A percentile compares a stretch with the other conserved stretches of the same genome.
Evolutionary conservation across 176 grass and related monocot species (phyloP).

Genomic region (Elymus sibiricus): DNA sequence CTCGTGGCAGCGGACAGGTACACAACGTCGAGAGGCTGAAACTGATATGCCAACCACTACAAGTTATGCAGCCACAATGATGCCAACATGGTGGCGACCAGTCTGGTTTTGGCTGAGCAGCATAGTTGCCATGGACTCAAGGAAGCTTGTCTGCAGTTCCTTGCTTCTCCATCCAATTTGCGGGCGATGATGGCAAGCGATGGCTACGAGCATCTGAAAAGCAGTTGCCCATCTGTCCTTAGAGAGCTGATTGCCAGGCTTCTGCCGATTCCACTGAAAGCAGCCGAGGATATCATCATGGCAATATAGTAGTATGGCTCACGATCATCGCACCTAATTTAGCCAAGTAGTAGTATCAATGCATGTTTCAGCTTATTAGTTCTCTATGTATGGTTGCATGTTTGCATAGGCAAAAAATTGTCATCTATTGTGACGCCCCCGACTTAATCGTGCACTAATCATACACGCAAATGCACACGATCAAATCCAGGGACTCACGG

Average conservation of each 20-base stretch:
- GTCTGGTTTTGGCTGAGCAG: not conserved
- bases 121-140: conserved; percentile 4
- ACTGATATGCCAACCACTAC: conserved; percentile 34
- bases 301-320: not conserved
- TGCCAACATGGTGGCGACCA: not conserved
- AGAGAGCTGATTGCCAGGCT: not conserved
- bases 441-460: too few relatives aligned
- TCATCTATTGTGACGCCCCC: too few relatives aligned
- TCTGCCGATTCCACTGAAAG: not conserved
- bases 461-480: too few relatives aligned
- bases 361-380: not conserved
- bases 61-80: conserved; percentile 1
- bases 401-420: too few relatives aligned
- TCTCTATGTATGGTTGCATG: not conserved
- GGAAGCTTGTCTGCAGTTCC: conserved; percentile 3
- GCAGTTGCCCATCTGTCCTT: not conserved
- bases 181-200: conserved; percentile 11
- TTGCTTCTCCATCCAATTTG: not conserved
- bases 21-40: conserved; percentile 30
- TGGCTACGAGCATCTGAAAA: not conserved
- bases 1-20: conserved; percentile 38
- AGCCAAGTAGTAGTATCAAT: not conserved
- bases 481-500: too few relatives aligned
- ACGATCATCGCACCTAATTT: not conserved
- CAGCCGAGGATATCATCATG: not conserved